phyloP scores from a whole-genome alignment of 345 rosid genomes.

The Rhodamnia rubescens region DNA sequence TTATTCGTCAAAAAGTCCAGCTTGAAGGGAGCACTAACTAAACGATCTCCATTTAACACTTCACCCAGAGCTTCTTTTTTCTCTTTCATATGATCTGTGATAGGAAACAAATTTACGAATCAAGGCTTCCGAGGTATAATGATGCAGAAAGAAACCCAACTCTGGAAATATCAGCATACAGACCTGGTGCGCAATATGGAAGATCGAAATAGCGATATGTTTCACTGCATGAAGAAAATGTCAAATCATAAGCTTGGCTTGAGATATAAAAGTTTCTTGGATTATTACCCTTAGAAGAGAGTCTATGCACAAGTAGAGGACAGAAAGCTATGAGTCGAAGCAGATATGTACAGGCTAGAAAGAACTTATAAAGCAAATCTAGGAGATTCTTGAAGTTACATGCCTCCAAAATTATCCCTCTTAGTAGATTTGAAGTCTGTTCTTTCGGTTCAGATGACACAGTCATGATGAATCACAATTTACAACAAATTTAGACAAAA shows the following conservation, averaged over 20 bases:
- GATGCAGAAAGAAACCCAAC: neutral
- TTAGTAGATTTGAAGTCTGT: neutral
- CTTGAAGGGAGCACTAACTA: conserved; percentile 5
- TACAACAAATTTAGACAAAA: neutral
- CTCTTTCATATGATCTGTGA: conserved; percentile 2
- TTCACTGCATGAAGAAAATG: conserved; percentile 40
- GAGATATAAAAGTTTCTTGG: neutral
- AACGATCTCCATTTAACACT: conserved; percentile 11
- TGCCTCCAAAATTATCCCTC: neutral
- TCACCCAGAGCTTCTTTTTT: conserved; percentile 10
- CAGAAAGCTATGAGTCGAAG: neutral
- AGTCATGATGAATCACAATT: neutral
- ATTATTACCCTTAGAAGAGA: neutral
- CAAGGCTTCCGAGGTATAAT: neutral
- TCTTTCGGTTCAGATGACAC: neutral
- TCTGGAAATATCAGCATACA: conserved; percentile 3
- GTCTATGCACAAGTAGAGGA: neutral
- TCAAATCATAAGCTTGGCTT: conserved; percentile 2
- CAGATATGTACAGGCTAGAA: neutral
- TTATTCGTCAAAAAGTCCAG: conserved; percentile 2
- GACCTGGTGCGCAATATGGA: conserved; percentile 12
- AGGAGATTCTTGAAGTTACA: neutral
- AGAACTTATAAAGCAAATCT: neutral
- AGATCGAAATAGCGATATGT: conserved; percentile 81
- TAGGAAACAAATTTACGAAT: neutral